Percentiles rank a stretch among this genome's conserved stretches.
These are phyloP conservation scores for Rugonectria rugulosa DNA, from an alignment of 2,329 filamentous ascomycete genomes.

Conservation along the genomic window DNA sequence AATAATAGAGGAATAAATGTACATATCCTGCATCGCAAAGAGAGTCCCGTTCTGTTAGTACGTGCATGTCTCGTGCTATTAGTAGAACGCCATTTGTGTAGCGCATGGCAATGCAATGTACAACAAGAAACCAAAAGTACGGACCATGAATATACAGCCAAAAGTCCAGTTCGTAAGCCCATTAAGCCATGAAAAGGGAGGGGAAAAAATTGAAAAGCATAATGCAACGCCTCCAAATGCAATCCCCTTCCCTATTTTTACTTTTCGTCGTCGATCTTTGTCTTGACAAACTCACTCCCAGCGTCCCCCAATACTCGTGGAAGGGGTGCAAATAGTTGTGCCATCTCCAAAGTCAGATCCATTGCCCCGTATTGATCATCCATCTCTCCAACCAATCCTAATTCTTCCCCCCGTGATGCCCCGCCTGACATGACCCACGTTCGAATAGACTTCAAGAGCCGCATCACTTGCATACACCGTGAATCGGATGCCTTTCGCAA, in stretches of 20 bases:
- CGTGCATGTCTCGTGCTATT: too few species aligned
- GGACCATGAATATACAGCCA: slow-evolving; percentile 38
- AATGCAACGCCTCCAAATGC: slow-evolving; percentile 51
- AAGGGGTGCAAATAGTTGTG: slow-evolving; percentile 72
- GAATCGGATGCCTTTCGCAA: slow-evolving; percentile 64
- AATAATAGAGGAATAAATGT: too few species aligned
- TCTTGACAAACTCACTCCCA: slow-evolving; percentile 52
- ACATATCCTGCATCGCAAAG: too few species aligned
- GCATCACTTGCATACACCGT: slow-evolving; percentile 67
- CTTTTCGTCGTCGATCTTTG: slow-evolving; percentile 45
- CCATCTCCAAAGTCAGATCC: slow-evolving; percentile 75
- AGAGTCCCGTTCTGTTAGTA: too few species aligned
- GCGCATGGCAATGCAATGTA: slow-evolving; percentile 49
- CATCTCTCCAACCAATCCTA: slow-evolving; percentile 73
- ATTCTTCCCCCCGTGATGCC: slow-evolving; percentile 69
- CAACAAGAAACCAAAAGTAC: slow-evolving; percentile 40
- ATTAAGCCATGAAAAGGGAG: slow-evolving; percentile 36
- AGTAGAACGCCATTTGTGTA: too few species aligned
- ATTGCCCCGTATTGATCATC: slow-evolving; percentile 70
- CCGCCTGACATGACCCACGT: slow-evolving; percentile 69
- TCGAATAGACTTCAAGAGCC: slow-evolving; percentile 66
- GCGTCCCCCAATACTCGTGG: slow-evolving; percentile 53
- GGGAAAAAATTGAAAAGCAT: slow-evolving; percentile 39
- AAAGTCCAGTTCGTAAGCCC: slow-evolving; percentile 31
- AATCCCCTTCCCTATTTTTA: slow-evolving; percentile 43